A percentile compares a stretch with the other conserved stretches of the same genome.
These are phyloP conservation scores for Lichtheimia ornata DNA, from an alignment of 371 early-diverging fungal species.

Conservation along the genomic window DNA sequence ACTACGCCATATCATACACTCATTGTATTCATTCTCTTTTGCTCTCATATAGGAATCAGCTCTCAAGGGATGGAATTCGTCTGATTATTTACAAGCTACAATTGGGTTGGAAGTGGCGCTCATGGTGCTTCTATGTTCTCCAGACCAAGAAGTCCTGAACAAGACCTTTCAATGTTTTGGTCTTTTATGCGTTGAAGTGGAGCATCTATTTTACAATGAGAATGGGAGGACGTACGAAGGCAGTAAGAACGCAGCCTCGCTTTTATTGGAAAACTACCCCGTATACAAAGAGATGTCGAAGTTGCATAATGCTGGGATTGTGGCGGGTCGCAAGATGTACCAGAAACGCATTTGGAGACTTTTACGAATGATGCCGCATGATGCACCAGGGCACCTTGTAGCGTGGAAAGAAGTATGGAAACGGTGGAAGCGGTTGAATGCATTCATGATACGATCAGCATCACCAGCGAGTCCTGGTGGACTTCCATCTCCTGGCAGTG, in stretches of 20 bases:
- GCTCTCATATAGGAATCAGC: neutral
- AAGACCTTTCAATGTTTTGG: constrained; percentile 58
- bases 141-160: constrained; percentile 65
- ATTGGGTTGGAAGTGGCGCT: constrained; percentile 75
- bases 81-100: constrained; percentile 49
- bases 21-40: no score
- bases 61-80: constrained; percentile 6
- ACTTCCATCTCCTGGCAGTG: neutral
- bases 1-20: no score
- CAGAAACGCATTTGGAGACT: constrained; percentile 75
- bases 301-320: constrained; percentile 30
- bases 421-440: constrained; percentile 61
- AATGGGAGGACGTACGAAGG: neutral
- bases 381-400: constrained; percentile 73
- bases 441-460: neutral
- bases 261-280: constrained; percentile 68
- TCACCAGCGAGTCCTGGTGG: neutral
- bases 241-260: constrained; percentile 30
- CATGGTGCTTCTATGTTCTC: constrained; percentile 68
- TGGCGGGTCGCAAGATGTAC: constrained; percentile 67
- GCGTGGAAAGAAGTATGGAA: constrained; percentile 85
- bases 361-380: constrained; percentile 60
- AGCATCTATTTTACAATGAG: constrained; percentile 29
- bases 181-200: constrained; percentile 56
- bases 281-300: constrained; percentile 66